Evolutionary conservation across 768 basidiomycete genomes (phyloP), one percentile per base, ranked within the genome.

Genomic region (Porphyrellus cyaneotinctus): DNA sequence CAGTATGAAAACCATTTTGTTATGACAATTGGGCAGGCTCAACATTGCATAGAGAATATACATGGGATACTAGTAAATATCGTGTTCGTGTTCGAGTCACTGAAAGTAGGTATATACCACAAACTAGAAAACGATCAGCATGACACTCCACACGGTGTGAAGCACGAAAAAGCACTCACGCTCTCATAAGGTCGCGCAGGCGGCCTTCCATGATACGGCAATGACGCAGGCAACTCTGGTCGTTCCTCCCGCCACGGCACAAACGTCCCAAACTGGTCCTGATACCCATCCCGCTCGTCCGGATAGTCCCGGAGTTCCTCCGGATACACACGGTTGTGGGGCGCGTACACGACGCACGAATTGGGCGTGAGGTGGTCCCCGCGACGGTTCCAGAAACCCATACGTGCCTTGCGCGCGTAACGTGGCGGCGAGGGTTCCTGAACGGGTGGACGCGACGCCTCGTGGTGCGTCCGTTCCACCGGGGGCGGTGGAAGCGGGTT

Each of bases 301-400:
- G 87, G 88, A 58, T 89, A 88, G 1, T 75, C 68, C 37, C 70
- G 68, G 23, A 90, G 73, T 10, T 90, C 88, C 0, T 62, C 56
- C 1, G 88, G 88, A 58, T 82, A 83, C n/a, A 77, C 75, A 42
- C 68, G 65, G 9, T 74, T 67, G 0, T 64, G 67, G 2, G 88
- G 88, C 9, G 84, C 86, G 51, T 83, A 88, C 28, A 90, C 86
- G 56, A 88, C 73, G 58, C 71, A 83, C 43, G 76, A 75, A 18
- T 72, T 68, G 20, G 65, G 47, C 20, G 83, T 85, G 45, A 86
- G 75, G 58, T 87, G 80, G 63, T 90, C 88, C 0, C 88, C 88
- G 2, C 87, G 80, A n/a, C 77, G 63, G 58, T 90, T 90, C 88
- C 88, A 90, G 58, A 72, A 81, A 2, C 87, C 88, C 31, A 69